Base-by-base conservation (phyloP, 805 yeast genomes). In the Candida schatavii region DNA sequence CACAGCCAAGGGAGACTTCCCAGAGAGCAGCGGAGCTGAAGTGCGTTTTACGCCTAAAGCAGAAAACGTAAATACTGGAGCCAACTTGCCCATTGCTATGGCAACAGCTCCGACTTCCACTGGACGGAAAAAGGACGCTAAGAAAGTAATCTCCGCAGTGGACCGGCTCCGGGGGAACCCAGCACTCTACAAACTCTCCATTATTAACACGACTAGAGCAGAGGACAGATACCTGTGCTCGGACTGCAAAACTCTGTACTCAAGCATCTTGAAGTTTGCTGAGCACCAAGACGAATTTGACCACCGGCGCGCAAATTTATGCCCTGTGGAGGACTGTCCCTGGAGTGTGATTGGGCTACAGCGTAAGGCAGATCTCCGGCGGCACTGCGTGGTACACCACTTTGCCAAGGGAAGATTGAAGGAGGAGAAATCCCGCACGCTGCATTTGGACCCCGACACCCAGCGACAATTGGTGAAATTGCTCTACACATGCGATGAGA, bases 301-400 rank as follows among this genome's bases (percentile, higher is more conserved):
- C 23, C 32, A 55, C 5, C 45, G 45, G 18, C 45, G 53, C 13
- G 9, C 40, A 9, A 50, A 46, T 40, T 46, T 49, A 20, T 64
- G 70, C 45, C 67, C 67, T 1, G 54, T 61, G 1, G 39, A 45
- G 11, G 46, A 49, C 11, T 64, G 70, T 35, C 66, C 68, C 2
- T 57, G 60, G 53, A 47, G 48, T 29, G 37, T 57, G 2, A 53
- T 64, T 31, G 69, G 68, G 1, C 56, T 56, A 36, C 52, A 53
- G 29, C 59, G 62, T 35, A 62, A 56, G 37, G 58, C 59, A 3
- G 49, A 53, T 31, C 48, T 64, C 25, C 47, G 67, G 29, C 60
- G 61, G 32, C 70, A 64, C 39, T 38, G 41, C 28, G 44, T 51
- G 4, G 20, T 29, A 28, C 35, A 39, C 3, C 48, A 39, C 27